These are phyloP conservation scores for Phialemoniopsis sp. DNA, from an alignment of 2,329 filamentous ascomycete species.

Conservation along the genomic window DNA sequence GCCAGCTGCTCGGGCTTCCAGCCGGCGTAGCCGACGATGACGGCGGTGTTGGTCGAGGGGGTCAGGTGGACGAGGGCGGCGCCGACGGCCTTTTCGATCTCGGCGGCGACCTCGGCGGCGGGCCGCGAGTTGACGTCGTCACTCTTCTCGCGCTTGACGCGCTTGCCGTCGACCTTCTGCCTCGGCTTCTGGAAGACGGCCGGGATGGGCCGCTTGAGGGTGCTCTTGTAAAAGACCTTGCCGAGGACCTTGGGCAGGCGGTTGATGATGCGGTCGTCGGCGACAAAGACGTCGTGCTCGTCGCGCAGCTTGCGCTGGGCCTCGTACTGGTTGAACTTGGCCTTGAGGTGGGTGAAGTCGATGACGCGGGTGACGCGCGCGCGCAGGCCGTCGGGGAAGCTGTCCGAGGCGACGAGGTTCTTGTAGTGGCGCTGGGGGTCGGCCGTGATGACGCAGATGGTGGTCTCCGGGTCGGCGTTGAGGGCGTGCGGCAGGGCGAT, in stretches of 20 bases:
- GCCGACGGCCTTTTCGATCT: slow-evolving; percentile 73
- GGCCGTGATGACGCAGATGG: slow-evolving; percentile 78
- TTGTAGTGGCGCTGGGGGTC: slow-evolving; percentile 83
- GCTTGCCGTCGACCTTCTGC: slow-evolving; percentile 58
- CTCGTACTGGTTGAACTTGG: slow-evolving; percentile 88
- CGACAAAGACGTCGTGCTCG: slow-evolving; percentile 91
- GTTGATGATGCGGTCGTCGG: slow-evolving; percentile 79
- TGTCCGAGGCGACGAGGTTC: slow-evolving; percentile 72
- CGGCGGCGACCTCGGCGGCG: slow-evolving; percentile 66
- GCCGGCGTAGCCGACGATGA: slow-evolving; percentile 73
- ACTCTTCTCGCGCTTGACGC: slow-evolving; percentile 52
- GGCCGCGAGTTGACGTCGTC: slow-evolving; percentile 40
- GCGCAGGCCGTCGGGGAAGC: slow-evolving; percentile 64
- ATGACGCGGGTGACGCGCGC: slow-evolving; percentile 72
- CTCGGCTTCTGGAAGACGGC: slow-evolving; percentile 62
- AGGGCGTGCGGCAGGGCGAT: slow-evolving; percentile 75
- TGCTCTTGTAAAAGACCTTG: slow-evolving; percentile 87
- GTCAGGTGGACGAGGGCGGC: slow-evolving; percentile 78
- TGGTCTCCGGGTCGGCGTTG: slow-evolving; percentile 59
- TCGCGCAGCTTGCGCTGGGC: slow-evolving; percentile 74
- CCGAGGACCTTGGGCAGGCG: slow-evolving; percentile 74
- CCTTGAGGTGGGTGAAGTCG: slow-evolving; percentile 72
- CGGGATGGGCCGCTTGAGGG: slow-evolving; percentile 81
- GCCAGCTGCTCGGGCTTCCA: slow-evolving; percentile 73
- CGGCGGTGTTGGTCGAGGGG: slow-evolving; percentile 72